A percentile compares a stretch with the other conserved stretches of the same genome.
Evolutionary conservation across 495 filamentous ascomycete genomes (phyloP).

Genomic region (Penicillium herquei): DNA sequence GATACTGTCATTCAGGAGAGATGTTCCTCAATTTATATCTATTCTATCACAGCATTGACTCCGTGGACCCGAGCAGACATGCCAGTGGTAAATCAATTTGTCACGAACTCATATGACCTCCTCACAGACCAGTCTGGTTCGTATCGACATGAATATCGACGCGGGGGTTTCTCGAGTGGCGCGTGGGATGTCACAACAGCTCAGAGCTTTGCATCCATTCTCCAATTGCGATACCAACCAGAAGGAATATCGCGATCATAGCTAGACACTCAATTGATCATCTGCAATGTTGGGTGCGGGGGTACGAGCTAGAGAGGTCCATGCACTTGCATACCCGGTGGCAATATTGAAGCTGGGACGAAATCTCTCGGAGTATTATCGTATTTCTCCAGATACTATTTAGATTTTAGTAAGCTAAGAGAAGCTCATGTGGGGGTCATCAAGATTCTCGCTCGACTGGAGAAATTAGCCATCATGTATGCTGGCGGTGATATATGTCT

Average conservation of each 20-base stretch:
- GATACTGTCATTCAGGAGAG: neutral
- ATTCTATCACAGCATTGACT: neutral
- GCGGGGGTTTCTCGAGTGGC: neutral
- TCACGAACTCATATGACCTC: neutral
- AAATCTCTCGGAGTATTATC: constrained; percentile 9
- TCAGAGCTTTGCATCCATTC: neutral
- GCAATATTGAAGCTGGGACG: neutral
- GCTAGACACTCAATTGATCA: too few species aligned
- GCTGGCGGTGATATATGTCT: neutral
- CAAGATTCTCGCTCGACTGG: neutral
- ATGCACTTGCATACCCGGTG: neutral
- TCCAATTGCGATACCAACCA: neutral
- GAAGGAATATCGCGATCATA: neutral
- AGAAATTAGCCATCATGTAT: neutral
- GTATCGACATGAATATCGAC: neutral
- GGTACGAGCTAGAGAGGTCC: neutral
- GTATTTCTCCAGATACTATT: constrained; percentile 1
- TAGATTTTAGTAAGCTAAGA: too few species aligned
- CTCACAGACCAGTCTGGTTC: neutral
- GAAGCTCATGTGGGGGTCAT: neutral
- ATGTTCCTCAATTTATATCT: neutral
- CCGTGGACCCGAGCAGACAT: too few species aligned
- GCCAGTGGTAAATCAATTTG: too few species aligned
- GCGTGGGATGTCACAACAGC: neutral
- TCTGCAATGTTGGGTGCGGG: neutral